phyloP scores from a whole-genome alignment of 345 rosid species.

The Heritiera littoralis region DNA sequence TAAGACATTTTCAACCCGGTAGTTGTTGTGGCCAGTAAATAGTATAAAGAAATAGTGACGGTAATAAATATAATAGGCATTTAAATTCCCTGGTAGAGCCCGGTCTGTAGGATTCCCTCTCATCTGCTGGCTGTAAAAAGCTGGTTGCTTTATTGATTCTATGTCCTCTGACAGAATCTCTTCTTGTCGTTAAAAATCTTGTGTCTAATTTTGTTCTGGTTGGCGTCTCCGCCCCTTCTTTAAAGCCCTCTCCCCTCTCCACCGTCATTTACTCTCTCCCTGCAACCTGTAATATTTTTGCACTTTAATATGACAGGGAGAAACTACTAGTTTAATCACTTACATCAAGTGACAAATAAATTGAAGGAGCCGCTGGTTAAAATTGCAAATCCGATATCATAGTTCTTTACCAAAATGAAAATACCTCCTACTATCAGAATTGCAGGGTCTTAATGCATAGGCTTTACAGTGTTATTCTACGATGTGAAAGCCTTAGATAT shows the following conservation, averaged over 20 bases:
- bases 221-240: constrained; percentile 8
- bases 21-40: too few relatives aligned
- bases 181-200: constrained; percentile 32
- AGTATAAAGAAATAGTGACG: too few relatives aligned
- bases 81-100: neutral
- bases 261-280: constrained; percentile 19
- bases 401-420: neutral
- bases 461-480: neutral
- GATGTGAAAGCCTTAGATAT: too few relatives aligned
- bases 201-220: neutral
- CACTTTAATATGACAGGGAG: neutral
- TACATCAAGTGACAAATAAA: neutral
- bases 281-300: neutral
- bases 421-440: too few relatives aligned
- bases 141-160: constrained; percentile 15
- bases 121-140: constrained; percentile 18
- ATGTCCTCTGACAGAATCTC: constrained; percentile 33
- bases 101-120: neutral
- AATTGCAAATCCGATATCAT: neutral
- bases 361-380: neutral
- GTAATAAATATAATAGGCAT: neutral
- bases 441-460: neutral
- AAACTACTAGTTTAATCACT: constrained; percentile 7
- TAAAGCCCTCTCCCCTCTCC: neutral
- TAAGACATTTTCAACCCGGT: neutral